A percentile compares a stretch with the other conserved stretches of the same genome.
Evolutionary conservation across 345 rosid species (phyloP).

Genomic region (Gossypium anomalum): DNA sequence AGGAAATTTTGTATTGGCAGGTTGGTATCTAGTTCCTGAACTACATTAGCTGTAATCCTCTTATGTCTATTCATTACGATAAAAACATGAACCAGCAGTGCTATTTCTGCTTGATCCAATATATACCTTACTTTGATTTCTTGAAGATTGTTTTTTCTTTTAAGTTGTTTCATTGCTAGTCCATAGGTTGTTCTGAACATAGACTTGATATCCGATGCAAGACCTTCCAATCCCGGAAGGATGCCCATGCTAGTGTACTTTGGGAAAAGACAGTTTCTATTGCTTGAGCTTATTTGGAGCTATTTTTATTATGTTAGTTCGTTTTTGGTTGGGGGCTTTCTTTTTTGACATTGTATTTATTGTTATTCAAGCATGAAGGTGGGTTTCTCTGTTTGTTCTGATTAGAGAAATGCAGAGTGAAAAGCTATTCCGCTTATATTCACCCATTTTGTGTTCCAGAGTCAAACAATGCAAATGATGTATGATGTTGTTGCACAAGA

Average conservation of each 20-base stretch:
- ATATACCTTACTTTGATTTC: background rate
- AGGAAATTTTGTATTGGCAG: conserved; percentile 98
- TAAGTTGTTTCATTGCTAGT: background rate
- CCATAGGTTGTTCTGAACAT: background rate
- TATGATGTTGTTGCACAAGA: conserved; percentile 54
- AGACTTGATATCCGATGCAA: background rate
- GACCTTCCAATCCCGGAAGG: background rate
- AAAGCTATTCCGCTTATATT: background rate
- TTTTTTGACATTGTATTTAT: background rate
- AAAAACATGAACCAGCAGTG: background rate
- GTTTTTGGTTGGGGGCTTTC: background rate
- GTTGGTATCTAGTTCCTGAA: conserved; percentile 26
- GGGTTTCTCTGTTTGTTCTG: conserved; percentile 2
- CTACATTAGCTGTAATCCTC: background rate
- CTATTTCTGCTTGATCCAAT: background rate
- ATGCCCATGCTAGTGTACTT: background rate
- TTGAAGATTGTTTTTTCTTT: background rate
- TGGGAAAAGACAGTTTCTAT: background rate
- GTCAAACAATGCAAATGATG: conserved; percentile 46
- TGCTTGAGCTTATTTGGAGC: background rate
- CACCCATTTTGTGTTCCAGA: background rate
- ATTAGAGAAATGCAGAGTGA: background rate
- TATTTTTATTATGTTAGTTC: background rate
- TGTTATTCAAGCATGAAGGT: background rate
- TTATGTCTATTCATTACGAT: background rate